phyloP scores from a whole-genome alignment of 2,329 filamentous ascomycete species.

The Penicillium griseofulvum region DNA sequence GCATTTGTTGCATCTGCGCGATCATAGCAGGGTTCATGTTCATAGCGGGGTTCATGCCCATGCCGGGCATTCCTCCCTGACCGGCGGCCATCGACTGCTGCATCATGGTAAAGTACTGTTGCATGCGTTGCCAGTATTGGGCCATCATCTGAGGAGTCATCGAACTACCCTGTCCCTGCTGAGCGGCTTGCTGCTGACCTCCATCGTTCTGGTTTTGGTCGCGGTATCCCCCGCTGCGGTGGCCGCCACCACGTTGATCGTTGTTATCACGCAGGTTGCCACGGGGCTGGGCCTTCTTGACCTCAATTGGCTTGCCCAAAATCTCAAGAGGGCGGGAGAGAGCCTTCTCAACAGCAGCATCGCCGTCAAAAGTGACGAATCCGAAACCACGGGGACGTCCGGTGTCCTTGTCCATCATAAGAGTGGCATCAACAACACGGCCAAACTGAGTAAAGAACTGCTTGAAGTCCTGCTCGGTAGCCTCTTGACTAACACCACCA shows the following conservation, averaged over 20 bases:
- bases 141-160: constrained; percentile 98
- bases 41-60: constrained; percentile 61
- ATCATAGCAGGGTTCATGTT: constrained; percentile 78
- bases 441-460: constrained; percentile 97
- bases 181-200: constrained; percentile 48
- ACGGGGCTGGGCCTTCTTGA: constrained; percentile 94
- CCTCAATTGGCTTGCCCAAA: constrained; percentile 92
- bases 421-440: constrained; percentile 89
- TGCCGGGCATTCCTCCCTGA: constrained; percentile 44
- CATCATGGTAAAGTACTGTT: constrained; percentile 94
- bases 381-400: constrained; percentile 95
- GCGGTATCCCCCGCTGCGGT: constrained; percentile 39
- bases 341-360: constrained; percentile 89
- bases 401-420: constrained; percentile 99
- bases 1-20: constrained; percentile 68
- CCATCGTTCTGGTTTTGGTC: constrained; percentile 41
- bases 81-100: constrained; percentile 76
- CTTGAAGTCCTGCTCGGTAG: constrained; percentile 92
- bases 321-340: constrained; percentile 84
- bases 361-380: constrained; percentile 96
- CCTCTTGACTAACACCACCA: constrained; percentile 94
- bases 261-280: constrained; percentile 93
- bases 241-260: constrained; percentile 47
- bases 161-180: constrained; percentile 51
- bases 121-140: constrained; percentile 97